Base-by-base conservation (phyloP, 768 basidiomycete genomes). In the Lactarius hengduanensis region DNA sequence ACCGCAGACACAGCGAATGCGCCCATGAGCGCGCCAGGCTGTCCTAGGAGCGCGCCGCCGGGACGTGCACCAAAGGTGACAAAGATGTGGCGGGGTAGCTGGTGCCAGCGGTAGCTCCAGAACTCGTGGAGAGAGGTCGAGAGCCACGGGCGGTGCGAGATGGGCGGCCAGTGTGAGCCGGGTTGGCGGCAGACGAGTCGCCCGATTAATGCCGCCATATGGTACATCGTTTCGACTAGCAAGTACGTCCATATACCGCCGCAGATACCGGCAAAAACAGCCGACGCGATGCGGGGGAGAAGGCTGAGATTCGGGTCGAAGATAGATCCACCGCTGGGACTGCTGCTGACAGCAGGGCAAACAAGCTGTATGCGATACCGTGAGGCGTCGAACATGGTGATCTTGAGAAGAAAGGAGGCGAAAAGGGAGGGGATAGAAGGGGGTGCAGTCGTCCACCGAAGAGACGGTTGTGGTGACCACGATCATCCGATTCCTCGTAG, bases 1-100 rank as follows among this genome's bases (percentile, higher is more conserved):
- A 84, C 30, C 7, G 82, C 86, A 1, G 89, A 90, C 4, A 83
- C 67, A 2, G 82, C 58, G 72, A 91, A 91, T 5, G 81, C 83
- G 8, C 86, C 88, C 1, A 90, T 62, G 7, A 41, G 16, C 16
- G 41, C 16, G 2, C 41, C 41, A 16, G 41, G 41, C 4, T 6
- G 16, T 7, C 41, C 88, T 76, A 4, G 72, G 5, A 83, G 65
- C 61, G 71, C 71, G 36, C 72, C 71, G 28, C 84, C 58, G 0
- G 75, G 78, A 18, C 60, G 59, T 1, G 71, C 73, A n/a, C 78
- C 80, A 3, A 78, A 16, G 28, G 69, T 41, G 53, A 78, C 55
- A 63, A 79, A 79, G 2, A 54, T 43, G 6, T 65, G 73, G 80
- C 80, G 41, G 41, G 1, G 7, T 41, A 41, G 41, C 16, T 41